Evolutionary conservation across 2,329 filamentous ascomycete species (phyloP).

Genomic region (Mollisia scopiformis): DNA sequence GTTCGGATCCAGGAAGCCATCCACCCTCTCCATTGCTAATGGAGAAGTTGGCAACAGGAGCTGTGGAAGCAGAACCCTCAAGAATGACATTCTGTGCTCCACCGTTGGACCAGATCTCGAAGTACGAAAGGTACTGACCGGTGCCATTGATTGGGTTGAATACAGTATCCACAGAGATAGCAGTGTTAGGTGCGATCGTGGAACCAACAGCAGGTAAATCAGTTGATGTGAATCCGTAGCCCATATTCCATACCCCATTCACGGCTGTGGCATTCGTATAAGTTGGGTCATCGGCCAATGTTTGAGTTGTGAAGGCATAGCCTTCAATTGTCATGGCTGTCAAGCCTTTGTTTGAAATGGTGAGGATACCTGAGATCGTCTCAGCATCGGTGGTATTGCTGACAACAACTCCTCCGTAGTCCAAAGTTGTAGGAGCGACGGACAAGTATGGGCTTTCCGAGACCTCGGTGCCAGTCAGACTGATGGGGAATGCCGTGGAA

Average conservation of each 20-base stretch:
- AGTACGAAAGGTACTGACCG: conserved; percentile 35
- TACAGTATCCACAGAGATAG: conserved; percentile 31
- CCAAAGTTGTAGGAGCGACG: conserved; percentile 36
- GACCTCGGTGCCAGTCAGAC: conserved; percentile 40
- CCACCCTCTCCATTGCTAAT: conserved; percentile 37
- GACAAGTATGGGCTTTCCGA: conserved; percentile 36
- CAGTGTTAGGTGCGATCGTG: conserved; percentile 28
- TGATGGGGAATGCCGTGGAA: conserved; percentile 38
- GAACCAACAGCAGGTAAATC: conserved; percentile 32
- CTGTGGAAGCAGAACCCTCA: conserved; percentile 33
- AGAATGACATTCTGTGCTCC: conserved; percentile 33
- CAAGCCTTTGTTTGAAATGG: conserved; percentile 39
- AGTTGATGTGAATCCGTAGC: conserved; percentile 27
- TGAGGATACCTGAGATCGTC: conserved; percentile 32
- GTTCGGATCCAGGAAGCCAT: conserved; percentile 31
- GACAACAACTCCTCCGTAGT: conserved; percentile 40
- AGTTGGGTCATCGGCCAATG: conserved; percentile 24
- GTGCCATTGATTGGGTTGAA: conserved; percentile 35
- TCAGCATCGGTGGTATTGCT: conserved; percentile 22
- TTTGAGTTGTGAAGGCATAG: conserved; percentile 35
- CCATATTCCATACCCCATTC: conserved; percentile 30
- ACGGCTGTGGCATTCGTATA: conserved; percentile 29
- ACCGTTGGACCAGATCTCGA: conserved; percentile 36
- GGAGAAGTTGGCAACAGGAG: conserved; percentile 34
- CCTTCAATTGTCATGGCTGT: conserved; percentile 37